A percentile compares a stretch with the other conserved stretches of the same genome.
Evolutionary conservation across 352 stramenopile genomes (phyloP).

Genomic region (Phytophthora cryptogea): DNA sequence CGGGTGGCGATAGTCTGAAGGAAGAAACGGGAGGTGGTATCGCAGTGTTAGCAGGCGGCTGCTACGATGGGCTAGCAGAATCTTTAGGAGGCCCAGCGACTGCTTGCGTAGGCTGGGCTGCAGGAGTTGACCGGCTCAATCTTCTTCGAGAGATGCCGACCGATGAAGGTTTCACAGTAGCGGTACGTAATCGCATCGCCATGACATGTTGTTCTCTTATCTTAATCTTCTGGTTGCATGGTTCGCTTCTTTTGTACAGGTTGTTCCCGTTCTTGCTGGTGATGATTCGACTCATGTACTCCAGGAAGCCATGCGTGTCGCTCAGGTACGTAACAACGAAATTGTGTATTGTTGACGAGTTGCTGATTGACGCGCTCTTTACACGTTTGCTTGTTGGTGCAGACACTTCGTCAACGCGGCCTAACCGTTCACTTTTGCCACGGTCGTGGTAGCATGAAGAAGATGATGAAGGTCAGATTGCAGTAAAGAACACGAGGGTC

Average conservation of each 20-base stretch:
- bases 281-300: constrained; percentile 52
- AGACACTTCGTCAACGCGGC: constrained; percentile 61
- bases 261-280: constrained; percentile 65
- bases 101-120: constrained; percentile 84
- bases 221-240: constrained; percentile 4
- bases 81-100: constrained; percentile 62
- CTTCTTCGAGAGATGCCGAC: constrained; percentile 50
- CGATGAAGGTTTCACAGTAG: constrained; percentile 41
- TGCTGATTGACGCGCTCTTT: background rate
- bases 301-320: constrained; percentile 65
- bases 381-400: background rate
- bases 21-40: constrained; percentile 50
- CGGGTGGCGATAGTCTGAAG: constrained; percentile 4
- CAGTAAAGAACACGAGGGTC: background rate
- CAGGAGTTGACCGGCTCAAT: constrained; percentile 79
- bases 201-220: background rate
- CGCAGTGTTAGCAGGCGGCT: constrained; percentile 82
- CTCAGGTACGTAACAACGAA: constrained; percentile 39
- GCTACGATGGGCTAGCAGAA: constrained; percentile 79
- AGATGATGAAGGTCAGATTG: constrained; percentile 82
- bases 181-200: constrained; percentile 32
- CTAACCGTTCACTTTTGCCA: constrained; percentile 86
- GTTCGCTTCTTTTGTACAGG: constrained; percentile 33
- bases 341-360: background rate
- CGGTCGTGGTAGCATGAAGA: constrained; percentile 80